Percentiles rank a stretch among this genome's conserved stretches.
These are phyloP conservation scores for Citrus glauca DNA, from an alignment of 345 rosid genomes.

Conservation along the genomic window DNA sequence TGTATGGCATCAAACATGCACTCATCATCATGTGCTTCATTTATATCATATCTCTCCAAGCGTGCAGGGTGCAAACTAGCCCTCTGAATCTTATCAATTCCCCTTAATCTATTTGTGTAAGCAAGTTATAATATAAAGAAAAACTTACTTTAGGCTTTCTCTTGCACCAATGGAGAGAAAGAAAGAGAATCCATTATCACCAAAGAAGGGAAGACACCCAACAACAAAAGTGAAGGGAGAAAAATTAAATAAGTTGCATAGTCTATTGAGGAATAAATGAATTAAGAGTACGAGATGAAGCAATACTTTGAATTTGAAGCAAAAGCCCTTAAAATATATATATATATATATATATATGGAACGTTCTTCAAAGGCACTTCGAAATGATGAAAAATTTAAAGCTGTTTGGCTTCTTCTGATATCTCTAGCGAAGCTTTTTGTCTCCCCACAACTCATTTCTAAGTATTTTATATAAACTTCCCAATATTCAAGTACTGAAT, in stretches of 20 bases:
- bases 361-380: constrained; percentile 44
- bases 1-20: constrained; percentile 44
- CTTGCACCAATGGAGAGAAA: constrained; percentile 42
- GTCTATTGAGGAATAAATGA: background rate
- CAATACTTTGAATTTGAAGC: constrained; percentile 27
- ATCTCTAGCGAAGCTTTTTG: constrained; percentile 18
- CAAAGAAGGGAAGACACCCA: constrained; percentile 20
- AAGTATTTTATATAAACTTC: background rate
- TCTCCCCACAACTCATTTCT: constrained; percentile 11
- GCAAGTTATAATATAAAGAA: background rate
- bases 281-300: constrained; percentile 27
- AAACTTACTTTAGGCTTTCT: constrained; percentile 33
- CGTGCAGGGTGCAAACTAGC: constrained; percentile 23
- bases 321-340: constrained; percentile 19
- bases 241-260: background rate
- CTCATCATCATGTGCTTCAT: constrained; percentile 45
- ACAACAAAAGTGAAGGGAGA: background rate
- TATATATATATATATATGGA: constrained; percentile 20
- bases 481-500: background rate
- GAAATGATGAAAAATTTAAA: constrained; percentile 19
- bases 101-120: background rate
- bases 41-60: constrained; percentile 23
- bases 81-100: background rate
- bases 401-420: constrained; percentile 35
- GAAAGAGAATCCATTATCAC: constrained; percentile 19